Evolutionary conservation across 129 eudicot species (phyloP).

Genomic region (Deinandra increscens): DNA sequence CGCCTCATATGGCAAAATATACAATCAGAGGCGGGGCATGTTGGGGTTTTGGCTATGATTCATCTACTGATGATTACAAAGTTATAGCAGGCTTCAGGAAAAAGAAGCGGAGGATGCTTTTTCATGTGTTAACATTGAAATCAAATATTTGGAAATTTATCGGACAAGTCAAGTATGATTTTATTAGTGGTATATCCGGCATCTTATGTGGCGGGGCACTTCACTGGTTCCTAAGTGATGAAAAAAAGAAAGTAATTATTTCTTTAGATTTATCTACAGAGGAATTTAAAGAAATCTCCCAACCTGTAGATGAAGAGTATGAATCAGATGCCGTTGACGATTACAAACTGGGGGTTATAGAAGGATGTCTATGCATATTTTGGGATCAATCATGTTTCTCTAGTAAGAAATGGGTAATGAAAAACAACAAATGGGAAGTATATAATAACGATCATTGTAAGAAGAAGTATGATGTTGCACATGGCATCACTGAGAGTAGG

Average conservation of each 20-base stretch:
- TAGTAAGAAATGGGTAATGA: too few relatives aligned
- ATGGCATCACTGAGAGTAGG: too few relatives aligned
- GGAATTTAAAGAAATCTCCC: neutral
- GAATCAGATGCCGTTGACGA: neutral
- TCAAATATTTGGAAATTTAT: neutral
- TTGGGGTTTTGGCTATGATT: neutral
- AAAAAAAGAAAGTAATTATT: neutral
- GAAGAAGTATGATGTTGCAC: too few relatives aligned
- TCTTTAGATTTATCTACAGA: neutral
- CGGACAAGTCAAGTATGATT: neutral
- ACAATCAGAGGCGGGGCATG: neutral
- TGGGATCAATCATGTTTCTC: too few relatives aligned
- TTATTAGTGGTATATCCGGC: neutral
- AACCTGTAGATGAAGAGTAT: neutral
- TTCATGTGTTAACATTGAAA: neutral
- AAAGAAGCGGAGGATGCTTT: neutral
- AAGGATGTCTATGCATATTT: too few relatives aligned
- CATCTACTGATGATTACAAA: neutral
- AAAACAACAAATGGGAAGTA: too few relatives aligned
- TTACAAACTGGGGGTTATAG: neutral
- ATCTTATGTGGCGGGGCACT: neutral
- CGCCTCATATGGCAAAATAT: neutral
- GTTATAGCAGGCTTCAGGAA: neutral
- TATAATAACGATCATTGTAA: too few relatives aligned
- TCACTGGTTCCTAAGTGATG: neutral